A percentile compares a stretch with the other conserved stretches of the same genome.
These are phyloP conservation scores for Voacanga thouarsii DNA, from an alignment of 257 asterid genomes.

Conservation along the genomic window DNA sequence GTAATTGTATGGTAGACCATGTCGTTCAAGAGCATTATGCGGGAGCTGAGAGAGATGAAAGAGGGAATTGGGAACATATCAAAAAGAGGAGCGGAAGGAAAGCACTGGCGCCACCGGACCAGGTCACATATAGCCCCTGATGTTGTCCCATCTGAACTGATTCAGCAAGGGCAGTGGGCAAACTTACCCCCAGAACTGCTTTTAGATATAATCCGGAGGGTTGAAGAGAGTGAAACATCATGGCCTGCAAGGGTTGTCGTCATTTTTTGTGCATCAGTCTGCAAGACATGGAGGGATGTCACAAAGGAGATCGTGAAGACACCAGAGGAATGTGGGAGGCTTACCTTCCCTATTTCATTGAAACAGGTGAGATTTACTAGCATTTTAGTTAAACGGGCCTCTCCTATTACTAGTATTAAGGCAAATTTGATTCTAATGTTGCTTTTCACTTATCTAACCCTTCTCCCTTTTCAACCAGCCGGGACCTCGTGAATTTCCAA, in stretches of 20 bases:
- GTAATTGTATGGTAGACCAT: slow-evolving; percentile 34
- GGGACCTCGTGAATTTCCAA: slow-evolving; percentile 88
- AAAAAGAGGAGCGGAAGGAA: slow-evolving; percentile 54
- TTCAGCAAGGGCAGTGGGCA: slow-evolving; percentile 91
- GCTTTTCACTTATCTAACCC: not conserved
- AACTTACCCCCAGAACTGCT: slow-evolving; percentile 86
- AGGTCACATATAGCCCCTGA: slow-evolving; percentile 71
- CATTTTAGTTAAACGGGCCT: not conserved
- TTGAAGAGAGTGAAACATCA: slow-evolving; percentile 84
- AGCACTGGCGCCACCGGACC: slow-evolving; percentile 64
- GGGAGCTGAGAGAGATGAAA: slow-evolving; percentile 74
- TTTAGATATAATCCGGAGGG: slow-evolving; percentile 74
- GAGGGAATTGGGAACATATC: slow-evolving; percentile 82
- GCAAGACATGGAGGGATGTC: slow-evolving; percentile 89
- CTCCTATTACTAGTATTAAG: slow-evolving; percentile 5
- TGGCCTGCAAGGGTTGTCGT: slow-evolving; percentile 92
- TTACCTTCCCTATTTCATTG: slow-evolving; percentile 89
- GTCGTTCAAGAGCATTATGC: slow-evolving; percentile 80
- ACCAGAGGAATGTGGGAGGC: slow-evolving; percentile 90
- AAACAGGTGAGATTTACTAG: slow-evolving; percentile 58
- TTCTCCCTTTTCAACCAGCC: slow-evolving; percentile 42
- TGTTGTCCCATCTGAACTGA: slow-evolving; percentile 46
- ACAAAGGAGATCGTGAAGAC: slow-evolving; percentile 93
- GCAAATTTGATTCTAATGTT: slow-evolving; percentile 5
- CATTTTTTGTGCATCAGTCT: slow-evolving; percentile 85